These are phyloP conservation scores for Colletotrichum siamense DNA, from an alignment of 2,329 filamentous ascomycete genomes.

Conservation along the genomic window DNA sequence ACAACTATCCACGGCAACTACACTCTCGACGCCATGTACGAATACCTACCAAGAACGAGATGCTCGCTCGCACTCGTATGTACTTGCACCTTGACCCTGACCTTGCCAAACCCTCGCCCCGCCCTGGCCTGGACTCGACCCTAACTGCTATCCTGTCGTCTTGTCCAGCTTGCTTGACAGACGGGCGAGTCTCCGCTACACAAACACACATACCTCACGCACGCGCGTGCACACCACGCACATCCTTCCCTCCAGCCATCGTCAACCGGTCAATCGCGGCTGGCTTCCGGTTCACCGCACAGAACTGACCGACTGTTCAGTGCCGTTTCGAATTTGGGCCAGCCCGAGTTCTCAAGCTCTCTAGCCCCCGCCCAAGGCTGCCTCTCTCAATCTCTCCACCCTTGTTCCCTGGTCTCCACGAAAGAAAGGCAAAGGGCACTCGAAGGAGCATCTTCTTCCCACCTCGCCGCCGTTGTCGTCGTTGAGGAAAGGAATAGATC, in stretches of 20 bases:
- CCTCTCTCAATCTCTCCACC: background rate
- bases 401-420: background rate
- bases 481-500: background rate
- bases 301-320: background rate
- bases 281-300: conserved; percentile 11
- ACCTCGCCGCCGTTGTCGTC: background rate
- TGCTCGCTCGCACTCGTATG: background rate
- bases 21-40: background rate
- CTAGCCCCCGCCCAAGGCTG: background rate
- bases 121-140: background rate
- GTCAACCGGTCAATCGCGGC: background rate
- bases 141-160: background rate
- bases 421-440: background rate
- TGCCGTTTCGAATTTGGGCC: conserved; percentile 13
- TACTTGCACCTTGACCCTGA: background rate
- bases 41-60: background rate
- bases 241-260: background rate
- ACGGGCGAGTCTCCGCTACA: background rate
- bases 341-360: background rate
- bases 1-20: background rate
- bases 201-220: background rate
- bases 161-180: background rate
- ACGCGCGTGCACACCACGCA: background rate
- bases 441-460: conserved; percentile 3
- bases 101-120: background rate